A percentile compares a stretch with the other conserved stretches of the same genome.
Evolutionary conservation across 306 rosid genomes (phyloP).

Genomic region (barrel medic (Medicago truncatula)): MtrunA17r5.0-ANR NC_053047.1:20764501-20765000

Average conservation of each 20-base stretch:
- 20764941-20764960: constrained; percentile 5
- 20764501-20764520: constrained; percentile 70
- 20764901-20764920: background rate
- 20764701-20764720: constrained; percentile 61
- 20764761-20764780: constrained; percentile 45
- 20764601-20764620: constrained; percentile 13
- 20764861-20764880: constrained; percentile 16
- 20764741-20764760: constrained; percentile 81
- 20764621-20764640: constrained; percentile 29
- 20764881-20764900: constrained; percentile 11
- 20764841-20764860: background rate
- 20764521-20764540: constrained; percentile 70
- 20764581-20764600: constrained; percentile 27
- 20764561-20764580: constrained; percentile 59
- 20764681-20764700: constrained; percentile 58
- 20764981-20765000: background rate
- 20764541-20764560: constrained; percentile 65
- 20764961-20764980: background rate
- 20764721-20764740: constrained; percentile 60
- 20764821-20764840: background rate
- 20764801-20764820: background rate
- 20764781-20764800: constrained; percentile 22
- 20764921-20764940: background rate
- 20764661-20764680: constrained; percentile 88
- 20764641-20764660: constrained; percentile 70